Conservation (phyloP, 2,329 filamentous ascomycete species). For the Hymenoscyphus scutula region DNA sequence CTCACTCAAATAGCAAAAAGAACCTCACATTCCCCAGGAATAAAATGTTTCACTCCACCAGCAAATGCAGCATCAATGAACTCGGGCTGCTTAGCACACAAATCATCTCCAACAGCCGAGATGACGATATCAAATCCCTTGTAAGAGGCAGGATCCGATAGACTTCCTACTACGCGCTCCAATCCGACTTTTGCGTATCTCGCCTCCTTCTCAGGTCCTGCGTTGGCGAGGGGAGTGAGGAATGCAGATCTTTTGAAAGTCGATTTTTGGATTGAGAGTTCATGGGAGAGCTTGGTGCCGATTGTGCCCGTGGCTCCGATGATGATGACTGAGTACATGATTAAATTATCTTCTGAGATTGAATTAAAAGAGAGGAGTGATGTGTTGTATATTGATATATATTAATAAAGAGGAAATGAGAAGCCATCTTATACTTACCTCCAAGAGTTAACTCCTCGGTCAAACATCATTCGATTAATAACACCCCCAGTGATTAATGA, state of each 20-base stretch:
- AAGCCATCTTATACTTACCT: too few relatives aligned
- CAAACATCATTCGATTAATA: too few relatives aligned
- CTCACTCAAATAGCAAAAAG: neutral
- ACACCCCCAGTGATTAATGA: too few relatives aligned
- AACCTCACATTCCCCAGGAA: constrained; percentile 11
- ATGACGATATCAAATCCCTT: constrained; percentile 12
- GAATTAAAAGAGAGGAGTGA: too few relatives aligned
- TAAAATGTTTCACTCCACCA: constrained; percentile 11
- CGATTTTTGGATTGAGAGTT: constrained; percentile 1
- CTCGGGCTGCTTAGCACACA: constrained; percentile 8
- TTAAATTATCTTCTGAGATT: neutral
- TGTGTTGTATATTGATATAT: too few relatives aligned
- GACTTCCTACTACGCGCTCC: constrained; percentile 4
- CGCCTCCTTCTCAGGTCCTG: constrained; percentile 7
- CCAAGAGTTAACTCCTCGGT: too few relatives aligned
- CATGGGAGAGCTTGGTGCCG: constrained; percentile 3
- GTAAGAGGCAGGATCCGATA: constrained; percentile 6
- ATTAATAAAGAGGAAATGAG: too few relatives aligned
- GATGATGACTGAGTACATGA: constrained; percentile 9
- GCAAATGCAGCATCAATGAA: constrained; percentile 11
- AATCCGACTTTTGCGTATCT: neutral
- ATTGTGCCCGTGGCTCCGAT: constrained; percentile 9
- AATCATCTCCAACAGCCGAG: constrained; percentile 11
- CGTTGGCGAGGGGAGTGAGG: constrained; percentile 6
- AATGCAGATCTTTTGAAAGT: constrained; percentile 6